Conservation (phyloP, 768 basidiomycete genomes). For the Clathrus columnatus region DNA sequence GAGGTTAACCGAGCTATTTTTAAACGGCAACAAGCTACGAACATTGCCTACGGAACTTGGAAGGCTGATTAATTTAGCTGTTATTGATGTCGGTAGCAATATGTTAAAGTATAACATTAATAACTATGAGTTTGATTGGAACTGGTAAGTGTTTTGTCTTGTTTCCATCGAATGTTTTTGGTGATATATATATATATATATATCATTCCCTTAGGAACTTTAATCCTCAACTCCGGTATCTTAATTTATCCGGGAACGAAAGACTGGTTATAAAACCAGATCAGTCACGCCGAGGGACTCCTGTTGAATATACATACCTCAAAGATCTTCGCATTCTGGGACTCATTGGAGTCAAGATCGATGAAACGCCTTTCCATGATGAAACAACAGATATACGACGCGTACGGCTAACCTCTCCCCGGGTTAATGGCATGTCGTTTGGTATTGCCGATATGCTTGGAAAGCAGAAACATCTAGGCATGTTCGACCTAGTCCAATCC, state of each 20-base stretch:
- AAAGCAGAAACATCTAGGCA: slow-evolving; percentile 64
- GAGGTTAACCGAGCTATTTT: slow-evolving; percentile 63
- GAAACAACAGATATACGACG: slow-evolving; percentile 73
- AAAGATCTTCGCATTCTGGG: slow-evolving; percentile 80
- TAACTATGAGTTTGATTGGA: slow-evolving; percentile 99
- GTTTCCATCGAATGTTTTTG: neutral
- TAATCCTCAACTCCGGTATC: slow-evolving; percentile 85
- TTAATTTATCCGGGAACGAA: slow-evolving; percentile 97
- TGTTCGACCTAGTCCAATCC: slow-evolving; percentile 88
- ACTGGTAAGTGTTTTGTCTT: slow-evolving; percentile 59
- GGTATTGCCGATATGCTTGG: slow-evolving; percentile 94
- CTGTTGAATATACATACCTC: slow-evolving; percentile 86
- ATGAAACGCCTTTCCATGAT: slow-evolving; percentile 47
- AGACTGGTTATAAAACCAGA: slow-evolving; percentile 87
- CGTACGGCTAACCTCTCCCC: slow-evolving; percentile 82
- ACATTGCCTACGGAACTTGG: slow-evolving; percentile 87
- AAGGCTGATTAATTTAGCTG: slow-evolving; percentile 66
- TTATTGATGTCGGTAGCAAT: slow-evolving; percentile 92
- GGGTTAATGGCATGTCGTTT: slow-evolving; percentile 87
- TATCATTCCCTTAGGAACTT: slow-evolving; percentile 64
- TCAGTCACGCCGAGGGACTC: slow-evolving; percentile 30
- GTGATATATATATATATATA: neutral
- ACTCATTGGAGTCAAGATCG: slow-evolving; percentile 87
- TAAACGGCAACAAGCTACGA: slow-evolving; percentile 92
- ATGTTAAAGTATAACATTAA: slow-evolving; percentile 93